A percentile compares a stretch with the other conserved stretches of the same genome.
Conservation (phyloP, 352 stramenopile species). For the Globisporangium rhizosaccharum region DNA sequence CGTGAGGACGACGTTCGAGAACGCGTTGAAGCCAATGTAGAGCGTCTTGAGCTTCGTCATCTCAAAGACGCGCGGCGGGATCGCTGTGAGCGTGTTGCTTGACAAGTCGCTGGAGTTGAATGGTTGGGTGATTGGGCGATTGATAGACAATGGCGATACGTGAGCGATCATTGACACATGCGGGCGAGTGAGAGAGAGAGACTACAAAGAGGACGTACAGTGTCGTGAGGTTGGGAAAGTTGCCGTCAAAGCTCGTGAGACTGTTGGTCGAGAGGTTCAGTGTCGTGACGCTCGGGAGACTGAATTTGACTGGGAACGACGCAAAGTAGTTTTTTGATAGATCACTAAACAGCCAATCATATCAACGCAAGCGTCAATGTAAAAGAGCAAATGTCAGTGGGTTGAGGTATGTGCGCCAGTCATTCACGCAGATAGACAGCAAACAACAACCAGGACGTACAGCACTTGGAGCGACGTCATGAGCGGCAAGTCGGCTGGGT, state of each 20-base stretch:
- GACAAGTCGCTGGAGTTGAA: slow-evolving; percentile 45
- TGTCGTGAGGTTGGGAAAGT: slow-evolving; percentile 39
- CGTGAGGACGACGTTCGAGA: slow-evolving; percentile 31
- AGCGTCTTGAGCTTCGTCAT: slow-evolving; percentile 38
- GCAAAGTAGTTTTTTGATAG: slow-evolving; percentile 50
- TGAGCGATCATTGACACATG: background rate
- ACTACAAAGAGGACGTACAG: slow-evolving; percentile 26
- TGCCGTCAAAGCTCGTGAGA: slow-evolving; percentile 37
- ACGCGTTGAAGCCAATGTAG: slow-evolving; percentile 46
- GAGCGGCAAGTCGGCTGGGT: slow-evolving; percentile 42
- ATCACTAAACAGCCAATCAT: slow-evolving; percentile 22
- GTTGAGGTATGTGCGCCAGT: background rate
- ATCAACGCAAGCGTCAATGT: background rate
- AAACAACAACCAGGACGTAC: slow-evolving; percentile 23
- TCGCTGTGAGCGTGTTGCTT: slow-evolving; percentile 44
- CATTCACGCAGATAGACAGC: background rate
- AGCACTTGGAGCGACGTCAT: slow-evolving; percentile 47
- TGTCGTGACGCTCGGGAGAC: slow-evolving; percentile 24
- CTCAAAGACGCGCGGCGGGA: slow-evolving; percentile 42
- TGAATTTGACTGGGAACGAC: slow-evolving; percentile 48
- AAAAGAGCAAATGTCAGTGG: background rate
- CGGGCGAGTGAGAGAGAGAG: background rate
- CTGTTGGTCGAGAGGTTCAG: slow-evolving; percentile 59
- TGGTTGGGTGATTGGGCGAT: background rate
- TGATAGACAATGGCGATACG: background rate